Evolutionary conservation across 2,329 filamentous ascomycete genomes (phyloP).

Genomic region (Seiridium cupressi): DNA sequence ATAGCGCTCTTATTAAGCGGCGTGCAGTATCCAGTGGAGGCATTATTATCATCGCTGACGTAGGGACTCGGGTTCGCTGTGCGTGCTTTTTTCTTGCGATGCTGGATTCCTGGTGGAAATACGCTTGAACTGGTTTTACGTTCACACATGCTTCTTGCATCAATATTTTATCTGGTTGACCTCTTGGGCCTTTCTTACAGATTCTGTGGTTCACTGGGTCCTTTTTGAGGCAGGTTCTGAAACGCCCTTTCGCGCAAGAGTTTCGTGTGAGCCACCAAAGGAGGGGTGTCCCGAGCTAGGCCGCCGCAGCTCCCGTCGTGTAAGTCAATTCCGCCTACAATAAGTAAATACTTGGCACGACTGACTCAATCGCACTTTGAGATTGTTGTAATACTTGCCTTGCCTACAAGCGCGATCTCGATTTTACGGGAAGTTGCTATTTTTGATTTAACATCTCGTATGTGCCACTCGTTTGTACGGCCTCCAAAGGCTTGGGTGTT

Average conservation of each 20-base stretch:
- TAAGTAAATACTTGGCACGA: no score
- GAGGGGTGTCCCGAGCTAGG: neutral
- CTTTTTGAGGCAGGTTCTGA: neutral
- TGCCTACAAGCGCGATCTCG: no score
- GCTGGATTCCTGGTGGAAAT: neutral
- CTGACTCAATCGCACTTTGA: no score
- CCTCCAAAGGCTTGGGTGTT: no score
- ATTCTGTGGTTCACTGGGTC: neutral
- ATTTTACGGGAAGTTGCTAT: no score
- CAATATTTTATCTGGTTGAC: neutral
- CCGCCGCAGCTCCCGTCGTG: neutral
- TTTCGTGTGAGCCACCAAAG: neutral
- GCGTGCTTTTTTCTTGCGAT: neutral
- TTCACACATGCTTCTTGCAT: neutral
- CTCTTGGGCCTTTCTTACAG: neutral
- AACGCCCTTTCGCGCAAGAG: neutral
- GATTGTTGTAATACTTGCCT: no score
- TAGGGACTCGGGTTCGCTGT: constrained; percentile 2
- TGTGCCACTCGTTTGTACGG: no score
- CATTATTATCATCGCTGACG: constrained; percentile 1
- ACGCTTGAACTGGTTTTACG: neutral
- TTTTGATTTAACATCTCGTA: no score
- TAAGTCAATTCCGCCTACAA: neutral
- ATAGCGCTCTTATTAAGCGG: constrained; percentile 9
- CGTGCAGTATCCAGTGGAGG: neutral